Percentiles rank a stretch among this genome's conserved stretches.
Evolutionary conservation across 495 filamentous ascomycete genomes (phyloP).

Genomic region (Neurospora pannonica): DNA sequence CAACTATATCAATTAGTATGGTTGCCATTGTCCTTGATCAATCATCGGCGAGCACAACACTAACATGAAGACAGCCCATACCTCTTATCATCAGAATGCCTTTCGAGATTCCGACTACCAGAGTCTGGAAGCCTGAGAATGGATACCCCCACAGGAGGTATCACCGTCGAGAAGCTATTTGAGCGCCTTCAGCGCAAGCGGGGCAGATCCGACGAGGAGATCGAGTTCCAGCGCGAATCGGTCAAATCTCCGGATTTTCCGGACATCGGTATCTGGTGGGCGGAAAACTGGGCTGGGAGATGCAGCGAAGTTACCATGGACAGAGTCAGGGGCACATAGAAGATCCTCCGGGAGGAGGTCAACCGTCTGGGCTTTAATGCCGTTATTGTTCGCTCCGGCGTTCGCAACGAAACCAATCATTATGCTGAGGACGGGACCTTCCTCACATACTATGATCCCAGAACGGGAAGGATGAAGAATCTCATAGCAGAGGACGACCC

Average conservation of each 20-base stretch:
- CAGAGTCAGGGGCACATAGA: too few species aligned
- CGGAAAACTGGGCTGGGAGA: neutral
- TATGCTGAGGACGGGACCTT: too few species aligned
- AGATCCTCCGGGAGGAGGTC: neutral
- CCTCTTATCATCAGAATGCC: neutral
- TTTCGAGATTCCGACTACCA: neutral
- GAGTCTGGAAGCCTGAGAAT: neutral
- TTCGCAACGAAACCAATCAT: neutral
- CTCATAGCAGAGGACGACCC: too few species aligned
- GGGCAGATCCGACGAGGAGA: fast-evolving
- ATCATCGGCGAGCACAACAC: neutral
- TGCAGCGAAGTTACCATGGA: neutral
- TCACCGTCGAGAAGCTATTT: neutral
- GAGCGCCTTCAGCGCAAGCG: neutral
- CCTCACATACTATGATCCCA: too few species aligned
- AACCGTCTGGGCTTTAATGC: fast-evolving
- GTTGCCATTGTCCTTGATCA: too few species aligned
- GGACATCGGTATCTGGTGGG: too few species aligned
- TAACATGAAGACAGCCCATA: neutral
- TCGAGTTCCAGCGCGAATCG: neutral
- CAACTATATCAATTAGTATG: too few species aligned
- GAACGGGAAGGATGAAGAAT: too few species aligned
- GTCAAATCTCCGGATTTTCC: too few species aligned
- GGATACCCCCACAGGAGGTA: neutral
- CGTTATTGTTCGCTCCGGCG: neutral